Evolutionary conservation across 2,329 filamentous ascomycete genomes (phyloP).

Genomic region (Ceratocystis albifundus): DNA sequence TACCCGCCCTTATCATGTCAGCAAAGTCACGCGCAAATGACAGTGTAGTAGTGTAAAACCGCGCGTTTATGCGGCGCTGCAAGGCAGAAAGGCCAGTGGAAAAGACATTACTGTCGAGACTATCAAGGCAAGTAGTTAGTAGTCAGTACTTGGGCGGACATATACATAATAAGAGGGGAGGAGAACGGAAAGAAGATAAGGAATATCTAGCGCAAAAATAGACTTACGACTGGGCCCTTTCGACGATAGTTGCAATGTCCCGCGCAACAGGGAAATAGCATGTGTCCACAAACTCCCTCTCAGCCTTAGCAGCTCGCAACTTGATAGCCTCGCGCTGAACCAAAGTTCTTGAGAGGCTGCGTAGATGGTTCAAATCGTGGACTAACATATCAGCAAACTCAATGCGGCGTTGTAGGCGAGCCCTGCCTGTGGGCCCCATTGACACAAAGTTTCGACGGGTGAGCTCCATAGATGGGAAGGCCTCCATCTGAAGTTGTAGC

Average conservation of each 20-base stretch:
- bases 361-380: slow-evolving; percentile 65
- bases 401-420: slow-evolving; percentile 67
- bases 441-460: slow-evolving; percentile 90
- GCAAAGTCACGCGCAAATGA: slow-evolving; percentile 47
- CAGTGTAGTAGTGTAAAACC: slow-evolving; percentile 48
- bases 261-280: slow-evolving; percentile 84
- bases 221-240: slow-evolving; percentile 68
- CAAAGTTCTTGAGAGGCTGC: slow-evolving; percentile 55
- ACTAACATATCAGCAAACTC: slow-evolving; percentile 72
- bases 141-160: neutral
- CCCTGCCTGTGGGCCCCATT: slow-evolving; percentile 76
- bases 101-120: slow-evolving; percentile 55
- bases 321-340: slow-evolving; percentile 68
- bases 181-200: neutral
- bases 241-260: slow-evolving; percentile 64
- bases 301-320: slow-evolving; percentile 60
- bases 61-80: slow-evolving; percentile 41
- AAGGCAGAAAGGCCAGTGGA: slow-evolving; percentile 40
- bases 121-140: slow-evolving; percentile 28
- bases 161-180: no score
- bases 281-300: slow-evolving; percentile 70
- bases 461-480: slow-evolving; percentile 94
- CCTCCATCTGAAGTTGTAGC: slow-evolving; percentile 86
- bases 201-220: slow-evolving; percentile 27
- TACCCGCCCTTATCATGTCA: slow-evolving; percentile 41